Percentiles rank a stretch among this genome's conserved stretches.
Evolutionary conservation across 805 yeast genomes (phyloP).

Genomic region (Sporopachydermia quercuum): DNA sequence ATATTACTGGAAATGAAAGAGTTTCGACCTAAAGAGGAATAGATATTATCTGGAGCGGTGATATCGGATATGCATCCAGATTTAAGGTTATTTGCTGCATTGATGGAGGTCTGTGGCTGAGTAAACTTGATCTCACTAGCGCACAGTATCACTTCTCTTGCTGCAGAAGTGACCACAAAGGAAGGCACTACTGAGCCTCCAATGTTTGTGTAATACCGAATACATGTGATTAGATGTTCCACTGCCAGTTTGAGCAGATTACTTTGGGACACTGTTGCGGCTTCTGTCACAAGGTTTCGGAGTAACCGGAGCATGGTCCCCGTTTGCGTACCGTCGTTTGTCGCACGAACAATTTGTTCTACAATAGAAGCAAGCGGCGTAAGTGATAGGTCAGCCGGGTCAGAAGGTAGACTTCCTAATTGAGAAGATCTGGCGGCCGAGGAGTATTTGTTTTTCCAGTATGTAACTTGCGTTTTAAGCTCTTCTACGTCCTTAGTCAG

Average conservation of each 20-base stretch:
- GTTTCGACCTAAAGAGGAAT: no score
- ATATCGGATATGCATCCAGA: no score
- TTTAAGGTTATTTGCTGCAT: neutral
- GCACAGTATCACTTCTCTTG: neutral
- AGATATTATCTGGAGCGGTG: neutral
- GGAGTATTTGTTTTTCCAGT: slow-evolving; percentile 20
- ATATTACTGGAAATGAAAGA: no score
- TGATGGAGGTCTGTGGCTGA: neutral
- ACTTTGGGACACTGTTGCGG: neutral
- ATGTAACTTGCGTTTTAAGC: slow-evolving; percentile 18
- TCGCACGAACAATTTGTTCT: neutral
- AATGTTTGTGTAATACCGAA: neutral
- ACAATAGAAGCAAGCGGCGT: neutral
- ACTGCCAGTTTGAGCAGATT: slow-evolving; percentile 1
- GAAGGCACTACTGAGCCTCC: neutral
- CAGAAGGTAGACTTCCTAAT: neutral
- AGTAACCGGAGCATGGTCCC: neutral
- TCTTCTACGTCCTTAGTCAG: slow-evolving; percentile 12
- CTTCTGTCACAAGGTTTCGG: slow-evolving; percentile 1
- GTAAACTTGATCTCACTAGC: neutral
- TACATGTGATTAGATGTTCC: neutral
- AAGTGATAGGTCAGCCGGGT: no score
- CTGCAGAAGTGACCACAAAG: neutral
- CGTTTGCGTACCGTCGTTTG: neutral
- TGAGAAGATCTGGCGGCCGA: slow-evolving; percentile 7